These are phyloP conservation scores for Hirschioporus abietinus DNA, from an alignment of 768 basidiomycete species.

Conservation along the genomic window DNA sequence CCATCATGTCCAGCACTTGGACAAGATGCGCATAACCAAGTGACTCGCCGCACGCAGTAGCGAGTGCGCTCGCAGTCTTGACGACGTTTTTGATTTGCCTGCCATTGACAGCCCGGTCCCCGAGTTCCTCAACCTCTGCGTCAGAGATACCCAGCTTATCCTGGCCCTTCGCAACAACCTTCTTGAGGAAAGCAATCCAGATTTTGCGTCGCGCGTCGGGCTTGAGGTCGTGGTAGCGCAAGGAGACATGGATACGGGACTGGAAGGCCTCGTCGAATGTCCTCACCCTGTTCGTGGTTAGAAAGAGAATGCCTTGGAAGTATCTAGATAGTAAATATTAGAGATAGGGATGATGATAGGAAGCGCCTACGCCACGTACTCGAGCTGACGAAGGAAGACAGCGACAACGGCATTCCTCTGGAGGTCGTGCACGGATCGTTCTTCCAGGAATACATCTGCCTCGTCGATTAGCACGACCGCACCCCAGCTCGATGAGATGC, in stretches of 20 bases:
- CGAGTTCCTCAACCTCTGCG: slow-evolving; percentile 38
- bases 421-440: slow-evolving; percentile 57
- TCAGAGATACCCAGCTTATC: background rate
- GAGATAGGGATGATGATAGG: slow-evolving; percentile 22
- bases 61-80: slow-evolving; percentile 57
- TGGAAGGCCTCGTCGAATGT: slow-evolving; percentile 33
- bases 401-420: slow-evolving; percentile 70
- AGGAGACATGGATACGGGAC: slow-evolving; percentile 27
- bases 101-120: slow-evolving; percentile 51
- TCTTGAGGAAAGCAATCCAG: slow-evolving; percentile 56
- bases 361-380: background rate
- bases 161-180: slow-evolving; percentile 29
- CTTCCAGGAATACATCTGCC: slow-evolving; percentile 70
- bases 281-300: slow-evolving; percentile 33
- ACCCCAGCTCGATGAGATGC: slow-evolving; percentile 27
- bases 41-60: slow-evolving; percentile 39
- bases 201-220: slow-evolving; percentile 50
- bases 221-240: slow-evolving; percentile 57
- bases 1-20: slow-evolving; percentile 57
- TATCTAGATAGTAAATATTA: slow-evolving; percentile 22
- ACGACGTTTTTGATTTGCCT: slow-evolving; percentile 68
- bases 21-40: slow-evolving; percentile 45
- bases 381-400: slow-evolving; percentile 35
- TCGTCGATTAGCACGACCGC: slow-evolving; percentile 31
- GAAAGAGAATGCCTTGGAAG: slow-evolving; percentile 33